Evolutionary conservation across 1,139 yeast species (phyloP).

Genomic region (Candida pseudoviswanathii): DNA sequence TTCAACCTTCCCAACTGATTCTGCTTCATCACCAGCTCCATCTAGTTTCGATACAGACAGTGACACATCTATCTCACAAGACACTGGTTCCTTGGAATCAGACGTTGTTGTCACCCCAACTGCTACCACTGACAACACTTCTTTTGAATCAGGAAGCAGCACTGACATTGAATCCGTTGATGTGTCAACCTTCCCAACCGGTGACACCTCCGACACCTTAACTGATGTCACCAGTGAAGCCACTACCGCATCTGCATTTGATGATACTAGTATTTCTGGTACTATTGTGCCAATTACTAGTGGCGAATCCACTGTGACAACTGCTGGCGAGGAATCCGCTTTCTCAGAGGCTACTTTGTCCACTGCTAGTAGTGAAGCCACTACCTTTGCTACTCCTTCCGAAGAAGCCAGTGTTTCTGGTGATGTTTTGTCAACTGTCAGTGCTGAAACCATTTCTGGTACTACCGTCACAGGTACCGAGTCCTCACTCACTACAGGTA

Average conservation of each 20-base stretch:
- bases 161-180: constrained; percentile 1
- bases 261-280: not conserved
- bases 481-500: constrained; percentile 2
- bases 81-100: not conserved
- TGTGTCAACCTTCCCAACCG: constrained; percentile 4
- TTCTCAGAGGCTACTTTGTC: no score
- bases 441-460: not conserved
- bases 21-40: not conserved
- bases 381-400: not conserved
- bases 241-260: not conserved
- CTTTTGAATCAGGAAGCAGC: constrained; percentile 3
- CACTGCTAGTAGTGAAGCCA: not conserved
- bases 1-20: not conserved
- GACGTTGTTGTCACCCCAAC: not conserved
- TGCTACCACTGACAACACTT: not conserved
- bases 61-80: not conserved
- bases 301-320: not conserved
- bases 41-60: not conserved
- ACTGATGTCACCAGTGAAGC: not conserved
- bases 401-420: not conserved
- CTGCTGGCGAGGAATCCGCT: no score
- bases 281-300: not conserved
- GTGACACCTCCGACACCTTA: not conserved
- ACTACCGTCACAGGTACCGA: constrained; percentile 4
- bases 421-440: not conserved